phyloP scores from a whole-genome alignment of 257 asterid genomes.

The Voacanga thouarsii region DNA sequence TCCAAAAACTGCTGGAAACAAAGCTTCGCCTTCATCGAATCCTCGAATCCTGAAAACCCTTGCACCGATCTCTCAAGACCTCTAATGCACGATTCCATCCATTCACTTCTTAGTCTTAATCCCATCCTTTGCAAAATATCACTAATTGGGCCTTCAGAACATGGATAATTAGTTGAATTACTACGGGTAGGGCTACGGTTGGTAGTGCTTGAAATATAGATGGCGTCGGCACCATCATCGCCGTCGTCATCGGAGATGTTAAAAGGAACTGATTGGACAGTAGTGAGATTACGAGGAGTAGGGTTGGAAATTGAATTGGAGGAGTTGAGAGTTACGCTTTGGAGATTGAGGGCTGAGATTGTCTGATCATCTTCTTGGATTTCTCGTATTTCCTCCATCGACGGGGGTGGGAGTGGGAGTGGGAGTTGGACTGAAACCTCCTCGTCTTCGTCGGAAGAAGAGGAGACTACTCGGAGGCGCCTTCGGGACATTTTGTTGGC shows the following conservation, averaged over 20 bases:
- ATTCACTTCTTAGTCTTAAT: constrained; percentile 51
- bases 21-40: constrained; percentile 62
- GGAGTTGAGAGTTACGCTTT: constrained; percentile 66
- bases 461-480: constrained; percentile 54
- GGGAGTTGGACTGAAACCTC: constrained; percentile 38
- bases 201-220: not conserved
- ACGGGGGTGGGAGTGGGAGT: constrained; percentile 27
- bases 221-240: not conserved
- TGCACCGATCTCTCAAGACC: constrained; percentile 44
- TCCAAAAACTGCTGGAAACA: constrained; percentile 68
- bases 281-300: constrained; percentile 4
- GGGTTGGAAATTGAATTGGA: constrained; percentile 21
- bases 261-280: constrained; percentile 14
- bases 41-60: constrained; percentile 53
- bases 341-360: constrained; percentile 43
- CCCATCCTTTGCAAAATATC: constrained; percentile 54
- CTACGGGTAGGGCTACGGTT: not conserved
- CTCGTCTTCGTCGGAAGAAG: constrained; percentile 65
- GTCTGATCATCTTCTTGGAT: constrained; percentile 35
- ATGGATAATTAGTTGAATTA: constrained; percentile 20
- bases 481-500: constrained; percentile 31
- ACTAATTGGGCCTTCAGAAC: constrained; percentile 46
- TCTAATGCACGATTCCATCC: constrained; percentile 69
- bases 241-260: constrained; percentile 14
- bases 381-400: not conserved